Evolutionary conservation across 352 stramenopile species (phyloP), one percentile per base, ranked within the genome.

Genomic region (Phytophthora aleatoria): DNA sequence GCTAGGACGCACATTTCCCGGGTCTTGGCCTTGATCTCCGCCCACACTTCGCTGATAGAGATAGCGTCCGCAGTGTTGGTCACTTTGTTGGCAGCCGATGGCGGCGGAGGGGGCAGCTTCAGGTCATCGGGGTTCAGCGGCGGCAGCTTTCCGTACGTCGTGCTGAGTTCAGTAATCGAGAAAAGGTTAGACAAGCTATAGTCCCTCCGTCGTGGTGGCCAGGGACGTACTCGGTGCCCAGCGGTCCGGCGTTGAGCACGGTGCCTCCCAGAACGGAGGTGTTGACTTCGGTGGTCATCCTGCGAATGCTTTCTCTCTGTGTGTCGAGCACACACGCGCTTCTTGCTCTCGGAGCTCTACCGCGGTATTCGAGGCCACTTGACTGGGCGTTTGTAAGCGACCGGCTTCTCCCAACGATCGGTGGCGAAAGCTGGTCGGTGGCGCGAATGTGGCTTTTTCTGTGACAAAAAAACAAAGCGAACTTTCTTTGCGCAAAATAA

Each of bases 71-170:
- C 66, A 28, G 70, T 74, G 48, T 81, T 68, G 11, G 84, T 90
- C 12, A 84, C 70, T 67, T 92, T 94, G 24, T 88, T 79, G 3
- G 87, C 87, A 3, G 83, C 84, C 11, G 85, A 93, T 42, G 87
- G 87, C 2, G 87, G 81, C 6, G 87, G 85, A 44, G 85, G 79
- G 35, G 87, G 87, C 12, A 91, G 69, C 75, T 94, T 94, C 50
- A 95, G 71, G 69, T 95, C 87, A 50, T 95, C 87, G 26, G 87
- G 87, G 65, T 95, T 95, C 44, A 95, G 66, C 43, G 87, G 87
- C 57, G 87, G 81, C 47, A 95, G 64, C 63, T 92, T 92, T 57
- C 83, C 83, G 52, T 92, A 92, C 42, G 70, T 87, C 35, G 79
- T 71, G 38, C 83, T 92, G 43, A 15, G 5, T 33, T 43, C 3